Percentiles rank a stretch among this genome's conserved stretches.
Evolutionary conservation across 176 grass and related monocot species (phyloP).

Genomic region (Secale cereale): DNA sequence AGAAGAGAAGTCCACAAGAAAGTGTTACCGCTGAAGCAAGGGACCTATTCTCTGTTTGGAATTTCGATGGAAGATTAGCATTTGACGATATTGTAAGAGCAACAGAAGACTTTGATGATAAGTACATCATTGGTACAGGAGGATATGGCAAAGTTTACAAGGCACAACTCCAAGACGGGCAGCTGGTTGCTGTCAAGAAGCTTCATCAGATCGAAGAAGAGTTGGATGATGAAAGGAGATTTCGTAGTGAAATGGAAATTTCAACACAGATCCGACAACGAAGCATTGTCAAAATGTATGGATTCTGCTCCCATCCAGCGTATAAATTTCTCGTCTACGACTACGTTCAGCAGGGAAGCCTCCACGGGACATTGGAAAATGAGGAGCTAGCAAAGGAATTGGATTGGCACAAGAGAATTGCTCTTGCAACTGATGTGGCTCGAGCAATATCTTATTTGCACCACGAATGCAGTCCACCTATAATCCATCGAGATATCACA

Average conservation of each 20-base stretch:
- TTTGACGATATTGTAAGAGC: not conserved
- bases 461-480: not conserved
- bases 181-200: not conserved
- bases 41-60: not conserved
- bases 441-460: not conserved
- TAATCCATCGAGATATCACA: not conserved
- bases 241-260: not conserved
- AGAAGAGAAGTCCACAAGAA: not conserved
- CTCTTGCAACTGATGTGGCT: not conserved
- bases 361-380: too few relatives aligned
- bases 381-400: too few relatives aligned
- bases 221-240: not conserved
- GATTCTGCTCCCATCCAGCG: not conserved
- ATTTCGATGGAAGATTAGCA: not conserved
- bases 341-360: too few relatives aligned
- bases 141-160: not conserved
- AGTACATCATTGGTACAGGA: not conserved
- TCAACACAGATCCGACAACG: not conserved
- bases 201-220: not conserved
- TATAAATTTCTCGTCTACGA: too few relatives aligned
- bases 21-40: not conserved
- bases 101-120: not conserved
- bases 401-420: not conserved
- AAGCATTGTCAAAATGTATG: not conserved
- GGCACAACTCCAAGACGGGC: not conserved